Evolutionary conservation across 176 grass and related monocot species (phyloP), one percentile per base, ranked within the genome.

Genomic region (Zea luxurians): DNA sequence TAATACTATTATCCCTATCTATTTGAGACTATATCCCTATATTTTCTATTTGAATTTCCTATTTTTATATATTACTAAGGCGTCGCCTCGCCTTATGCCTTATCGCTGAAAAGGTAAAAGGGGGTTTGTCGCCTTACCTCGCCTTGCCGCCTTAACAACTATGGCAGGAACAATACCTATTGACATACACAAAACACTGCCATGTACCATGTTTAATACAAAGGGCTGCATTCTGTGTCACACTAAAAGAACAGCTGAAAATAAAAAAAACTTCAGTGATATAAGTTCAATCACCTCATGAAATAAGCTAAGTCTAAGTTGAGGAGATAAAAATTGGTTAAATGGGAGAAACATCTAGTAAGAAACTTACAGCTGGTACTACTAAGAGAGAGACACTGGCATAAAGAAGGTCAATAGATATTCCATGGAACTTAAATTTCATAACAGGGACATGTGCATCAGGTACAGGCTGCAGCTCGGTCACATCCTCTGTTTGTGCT

Each of bases 391-490:
- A 98, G 72, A 98, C 92, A 54, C 96, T 99, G 41, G 96, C 92
- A 89, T 99, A 99, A 80, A 99, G 92, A 78, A 99, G 92, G 40
- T 99, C 96, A 63, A 99, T 96, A 15, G 96, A 95, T 85, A 99
- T 99, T 86, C 96, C 92, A 57, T 70, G 82, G 68, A 96, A 93
- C 73, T 99, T 99, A 55, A 99, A 96, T 87, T 86, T 99, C 92
- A 99, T 91, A 71, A 99, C 92, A 77, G 96, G 96, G 66, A 99
- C 96, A 91, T 99, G 92, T 37, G 96, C 92, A 79, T 93, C 92
- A 69, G 96, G 92, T 49, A 99, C 90, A 76, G 96, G 92, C 65
- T 99, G 92, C 16, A 99, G 67, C 77, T 99, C 88, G 43, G 88
- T 86, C n/a, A 99, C 90, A 71, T 96, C 90, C 55, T 89, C 90